These are phyloP conservation scores for Acrasis kona DNA, from an alignment of 78 protist genomes.

Conservation along the genomic window DNA sequence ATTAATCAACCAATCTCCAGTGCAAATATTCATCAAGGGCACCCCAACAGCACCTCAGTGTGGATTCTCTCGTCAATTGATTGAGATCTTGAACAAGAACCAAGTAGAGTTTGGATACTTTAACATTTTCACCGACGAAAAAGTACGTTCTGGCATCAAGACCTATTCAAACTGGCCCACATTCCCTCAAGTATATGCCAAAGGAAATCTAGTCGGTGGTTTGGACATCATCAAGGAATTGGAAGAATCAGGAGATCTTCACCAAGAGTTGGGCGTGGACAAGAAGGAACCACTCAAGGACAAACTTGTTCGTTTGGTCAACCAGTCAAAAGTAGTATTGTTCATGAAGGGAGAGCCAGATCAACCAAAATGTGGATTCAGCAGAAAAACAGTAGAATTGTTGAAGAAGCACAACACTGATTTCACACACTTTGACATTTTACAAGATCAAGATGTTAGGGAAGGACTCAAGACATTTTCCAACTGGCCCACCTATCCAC, in stretches of 20 bases:
- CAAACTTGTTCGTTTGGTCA: constrained; percentile 29
- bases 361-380: constrained; percentile 40
- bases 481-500: constrained; percentile 64
- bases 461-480: constrained; percentile 33
- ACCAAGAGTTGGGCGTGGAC: background rate
- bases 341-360: constrained; percentile 42
- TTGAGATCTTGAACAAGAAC: constrained; percentile 41
- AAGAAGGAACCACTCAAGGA: constrained; percentile 22
- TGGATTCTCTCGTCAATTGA: constrained; percentile 67
- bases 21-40: constrained; percentile 84
- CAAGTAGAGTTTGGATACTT: constrained; percentile 41
- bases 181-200: constrained; percentile 66
- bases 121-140: constrained; percentile 61
- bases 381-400: background rate
- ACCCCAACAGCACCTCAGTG: constrained; percentile 71
- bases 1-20: background rate
- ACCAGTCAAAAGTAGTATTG: constrained; percentile 6
- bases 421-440: constrained; percentile 11
- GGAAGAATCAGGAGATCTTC: background rate
- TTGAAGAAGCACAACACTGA: background rate
- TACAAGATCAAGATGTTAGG: constrained; percentile 37
- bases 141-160: constrained; percentile 55
- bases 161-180: constrained; percentile 74
- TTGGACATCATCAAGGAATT: constrained; percentile 60
- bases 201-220: constrained; percentile 84